These are phyloP conservation scores for Withania somnifera DNA, from an alignment of 305 asterid genomes.

Conservation along the genomic window DNA sequence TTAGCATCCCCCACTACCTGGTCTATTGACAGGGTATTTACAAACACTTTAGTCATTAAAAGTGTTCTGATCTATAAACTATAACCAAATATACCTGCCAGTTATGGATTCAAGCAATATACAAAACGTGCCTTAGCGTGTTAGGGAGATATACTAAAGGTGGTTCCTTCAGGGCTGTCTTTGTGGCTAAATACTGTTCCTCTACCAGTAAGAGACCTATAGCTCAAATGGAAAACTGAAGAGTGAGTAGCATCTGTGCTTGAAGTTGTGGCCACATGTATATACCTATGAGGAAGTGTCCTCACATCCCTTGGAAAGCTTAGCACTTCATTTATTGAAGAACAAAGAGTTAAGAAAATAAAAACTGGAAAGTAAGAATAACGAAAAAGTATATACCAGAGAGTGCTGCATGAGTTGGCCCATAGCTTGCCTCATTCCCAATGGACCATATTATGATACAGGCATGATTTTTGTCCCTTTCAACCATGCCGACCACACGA, in stretches of 20 bases:
- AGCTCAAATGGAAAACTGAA: not conserved
- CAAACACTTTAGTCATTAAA: not conserved
- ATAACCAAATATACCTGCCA: not conserved
- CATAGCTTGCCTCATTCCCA: slow-evolving; percentile 94
- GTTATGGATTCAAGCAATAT: not conserved
- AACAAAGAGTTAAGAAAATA: not conserved
- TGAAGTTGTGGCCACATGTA: not conserved
- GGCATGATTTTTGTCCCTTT: slow-evolving; percentile 96
- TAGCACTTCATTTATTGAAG: not conserved
- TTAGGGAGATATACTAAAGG: not conserved
- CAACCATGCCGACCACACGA: slow-evolving; percentile 93
- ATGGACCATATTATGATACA: slow-evolving; percentile 92
- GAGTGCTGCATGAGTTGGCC: slow-evolving; percentile 86
- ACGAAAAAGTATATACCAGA: slow-evolving; percentile 50
- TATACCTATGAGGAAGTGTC: not conserved
- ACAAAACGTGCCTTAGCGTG: not conserved
- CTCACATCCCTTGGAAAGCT: not conserved
- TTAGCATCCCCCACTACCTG: not conserved
- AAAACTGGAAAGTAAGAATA: not conserved
- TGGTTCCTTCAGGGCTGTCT: not conserved
- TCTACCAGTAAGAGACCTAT: not conserved
- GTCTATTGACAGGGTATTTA: not conserved
- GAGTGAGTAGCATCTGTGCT: not conserved
- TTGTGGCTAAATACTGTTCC: not conserved
- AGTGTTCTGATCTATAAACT: not conserved